Evolutionary conservation across 139 green algal genomes (phyloP), one percentile per base, ranked within the genome.

Genomic region (Tetratostichococcus sp.): DNA sequence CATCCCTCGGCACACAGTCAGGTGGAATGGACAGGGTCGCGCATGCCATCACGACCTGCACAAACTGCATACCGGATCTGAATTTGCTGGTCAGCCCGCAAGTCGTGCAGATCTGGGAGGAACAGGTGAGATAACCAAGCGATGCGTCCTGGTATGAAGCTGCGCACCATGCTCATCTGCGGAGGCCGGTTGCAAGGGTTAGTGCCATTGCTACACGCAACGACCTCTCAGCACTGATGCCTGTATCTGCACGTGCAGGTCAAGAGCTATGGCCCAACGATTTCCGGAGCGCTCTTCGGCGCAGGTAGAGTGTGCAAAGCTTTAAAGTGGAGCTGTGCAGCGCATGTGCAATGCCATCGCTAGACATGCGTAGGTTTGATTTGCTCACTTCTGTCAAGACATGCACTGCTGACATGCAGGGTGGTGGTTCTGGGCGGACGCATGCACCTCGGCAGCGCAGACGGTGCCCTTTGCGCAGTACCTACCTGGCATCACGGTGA

Each of bases 391-490:
- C n/a, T n/a, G n/a, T n/a, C n/a, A n/a, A n/a, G n/a, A n/a, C n/a
- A n/a, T n/a, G n/a, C n/a, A n/a, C n/a, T n/a, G n/a, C n/a, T n/a
- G n/a, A n/a, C 50, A 62, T 62, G 84, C 80, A 28, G 91, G 83
- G 1, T 96, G 90, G 87, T 97, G 90, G 89, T 92, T 97, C 43
- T 97, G 87, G 86, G 83, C 94, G 4, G 93, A 98, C 75, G 89
- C 92, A 0, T 85, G 94, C 0, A 80, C 87, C 1, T 79, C 35
- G 86, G 65, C 39, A 35, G 67, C 14, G 65, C 17, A 30, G 6
- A 70, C 30, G 1, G 33, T n/a, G 39, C n/a, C 68, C 30, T 39
- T 57, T 39, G 1, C 84, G 77, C 89, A 97, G 85, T 97, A 94
- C 76, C 75, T 97, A 4, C 92, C 92, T 21, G 93, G 93, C 43